A percentile compares a stretch with the other conserved stretches of the same genome.
These are phyloP conservation scores for Aspergillus nidulans DNA, from an alignment of 495 filamentous ascomycete species.

Conservation along the genomic window DNA sequence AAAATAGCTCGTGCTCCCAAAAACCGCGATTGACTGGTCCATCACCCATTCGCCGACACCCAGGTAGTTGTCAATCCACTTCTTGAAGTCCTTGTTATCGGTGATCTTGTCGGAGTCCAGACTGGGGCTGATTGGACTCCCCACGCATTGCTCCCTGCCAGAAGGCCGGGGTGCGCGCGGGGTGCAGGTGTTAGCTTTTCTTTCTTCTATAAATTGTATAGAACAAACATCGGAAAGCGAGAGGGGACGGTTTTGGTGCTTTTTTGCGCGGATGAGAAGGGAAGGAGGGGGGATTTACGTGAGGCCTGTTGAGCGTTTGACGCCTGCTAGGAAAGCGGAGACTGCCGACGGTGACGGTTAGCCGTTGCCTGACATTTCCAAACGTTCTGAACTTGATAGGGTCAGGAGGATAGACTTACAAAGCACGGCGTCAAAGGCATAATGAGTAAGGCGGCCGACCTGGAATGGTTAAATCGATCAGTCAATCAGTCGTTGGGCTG, in stretches of 20 bases:
- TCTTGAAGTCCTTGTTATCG: constrained; percentile 79
- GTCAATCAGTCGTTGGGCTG: not conserved
- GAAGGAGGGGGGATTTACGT: constrained; percentile 64
- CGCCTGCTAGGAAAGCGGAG: constrained; percentile 91
- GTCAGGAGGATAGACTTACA: constrained; percentile 48
- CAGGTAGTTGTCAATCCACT: constrained; percentile 92
- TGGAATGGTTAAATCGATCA: constrained; percentile 36
- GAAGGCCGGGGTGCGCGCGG: constrained; percentile 34
- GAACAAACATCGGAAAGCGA: not conserved
- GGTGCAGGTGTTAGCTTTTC: constrained; percentile 28
- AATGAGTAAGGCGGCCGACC: constrained; percentile 90
- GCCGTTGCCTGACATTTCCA: no score
- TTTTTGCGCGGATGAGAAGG: not conserved
- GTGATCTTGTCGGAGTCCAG: constrained; percentile 80
- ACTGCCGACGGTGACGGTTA: constrained; percentile 46
- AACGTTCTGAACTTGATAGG: no score
- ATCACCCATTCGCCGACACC: constrained; percentile 96
- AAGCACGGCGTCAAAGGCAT: constrained; percentile 93
- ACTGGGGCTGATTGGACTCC: constrained; percentile 60
- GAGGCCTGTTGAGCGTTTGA: constrained; percentile 92
- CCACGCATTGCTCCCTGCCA: constrained; percentile 26
- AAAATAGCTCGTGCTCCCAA: constrained; percentile 83
- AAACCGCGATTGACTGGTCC: constrained; percentile 90
- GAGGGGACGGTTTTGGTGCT: not conserved
- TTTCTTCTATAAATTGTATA: not conserved